A percentile compares a stretch with the other conserved stretches of the same genome.
These are phyloP conservation scores for Penicillium sp. DNA, from an alignment of 2,329 filamentous ascomycete genomes.

Conservation along the genomic window DNA sequence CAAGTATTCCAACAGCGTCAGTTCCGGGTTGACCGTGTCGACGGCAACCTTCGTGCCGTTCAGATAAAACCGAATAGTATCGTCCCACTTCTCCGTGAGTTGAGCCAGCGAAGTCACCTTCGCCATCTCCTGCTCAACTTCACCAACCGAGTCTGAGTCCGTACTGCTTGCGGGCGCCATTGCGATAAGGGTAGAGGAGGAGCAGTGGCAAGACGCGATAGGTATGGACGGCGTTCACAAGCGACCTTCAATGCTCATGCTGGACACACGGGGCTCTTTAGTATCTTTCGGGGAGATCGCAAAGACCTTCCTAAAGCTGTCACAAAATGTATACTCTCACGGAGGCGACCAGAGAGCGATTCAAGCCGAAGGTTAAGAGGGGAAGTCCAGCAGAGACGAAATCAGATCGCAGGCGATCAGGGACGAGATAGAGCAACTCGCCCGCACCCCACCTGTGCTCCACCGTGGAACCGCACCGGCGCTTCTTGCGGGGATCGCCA, in stretches of 20 bases:
- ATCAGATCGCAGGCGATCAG: constrained; percentile 16
- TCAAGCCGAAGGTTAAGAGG: constrained; percentile 9
- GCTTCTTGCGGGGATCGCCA: constrained; percentile 47
- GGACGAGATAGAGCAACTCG: constrained; percentile 18
- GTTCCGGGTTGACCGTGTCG: constrained; percentile 86
- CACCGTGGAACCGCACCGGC: constrained; percentile 25
- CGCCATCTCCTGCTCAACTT: constrained; percentile 52
- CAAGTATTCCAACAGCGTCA: constrained; percentile 91
- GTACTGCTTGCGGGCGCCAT: constrained; percentile 65
- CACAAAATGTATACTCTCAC: background rate
- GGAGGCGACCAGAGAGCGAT: background rate
- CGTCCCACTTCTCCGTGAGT: constrained; percentile 79
- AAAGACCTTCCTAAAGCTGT: constrained; percentile 28
- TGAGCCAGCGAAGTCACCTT: constrained; percentile 59
- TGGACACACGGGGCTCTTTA: constrained; percentile 4
- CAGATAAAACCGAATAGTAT: constrained; percentile 89
- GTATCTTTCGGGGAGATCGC: constrained; percentile 19
- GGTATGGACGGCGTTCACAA: constrained; percentile 13
- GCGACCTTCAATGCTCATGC: constrained; percentile 12
- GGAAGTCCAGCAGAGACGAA: constrained; percentile 12
- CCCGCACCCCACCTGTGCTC: constrained; percentile 25
- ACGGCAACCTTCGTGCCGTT: constrained; percentile 90
- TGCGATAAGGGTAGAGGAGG: constrained; percentile 15
- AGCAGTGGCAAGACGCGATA: constrained; percentile 14
- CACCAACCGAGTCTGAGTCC: constrained; percentile 48